Percentiles rank a stretch among this genome's conserved stretches.
These are phyloP conservation scores for Suhomyces sp. DNA, from an alignment of 805 yeast species.

Conservation along the genomic window DNA sequence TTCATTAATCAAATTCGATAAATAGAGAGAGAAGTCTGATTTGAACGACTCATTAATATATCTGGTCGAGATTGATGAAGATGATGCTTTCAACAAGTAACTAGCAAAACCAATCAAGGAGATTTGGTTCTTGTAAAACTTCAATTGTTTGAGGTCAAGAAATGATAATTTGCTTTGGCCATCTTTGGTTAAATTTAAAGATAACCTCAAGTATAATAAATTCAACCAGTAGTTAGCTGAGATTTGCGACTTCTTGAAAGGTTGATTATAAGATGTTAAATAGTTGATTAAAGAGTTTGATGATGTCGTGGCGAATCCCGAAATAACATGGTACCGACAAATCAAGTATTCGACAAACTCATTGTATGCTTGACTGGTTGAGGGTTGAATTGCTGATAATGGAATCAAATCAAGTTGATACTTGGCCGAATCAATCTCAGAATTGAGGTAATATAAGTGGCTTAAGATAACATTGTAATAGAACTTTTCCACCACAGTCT, in stretches of 20 bases:
- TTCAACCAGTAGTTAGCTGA: slow-evolving; percentile 38
- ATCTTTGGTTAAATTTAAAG: slow-evolving; percentile 19
- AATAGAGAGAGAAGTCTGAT: slow-evolving; percentile 2
- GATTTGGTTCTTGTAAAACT: slow-evolving; percentile 24
- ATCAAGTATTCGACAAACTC: slow-evolving; percentile 32
- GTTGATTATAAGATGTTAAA: slow-evolving; percentile 14
- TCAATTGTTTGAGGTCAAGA: slow-evolving; percentile 14
- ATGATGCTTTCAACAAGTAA: slow-evolving; percentile 25
- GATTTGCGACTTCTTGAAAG: slow-evolving; percentile 29
- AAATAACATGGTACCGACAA: slow-evolving; percentile 33
- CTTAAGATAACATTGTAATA: slow-evolving; percentile 33
- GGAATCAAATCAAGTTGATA: slow-evolving; percentile 14
- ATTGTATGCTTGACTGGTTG: slow-evolving; percentile 8
- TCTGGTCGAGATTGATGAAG: slow-evolving; percentile 6
- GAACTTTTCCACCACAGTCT: slow-evolving; percentile 29
- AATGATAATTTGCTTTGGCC: slow-evolving; percentile 11
- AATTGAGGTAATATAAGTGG: slow-evolving; percentile 33
- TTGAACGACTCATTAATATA: slow-evolving; percentile 10
- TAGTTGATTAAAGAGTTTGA: slow-evolving; percentile 30
- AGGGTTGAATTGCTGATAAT: not conserved
- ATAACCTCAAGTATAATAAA: slow-evolving; percentile 22
- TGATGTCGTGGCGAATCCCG: slow-evolving; percentile 18
- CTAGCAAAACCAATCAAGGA: slow-evolving; percentile 27
- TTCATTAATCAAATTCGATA: slow-evolving; percentile 7
- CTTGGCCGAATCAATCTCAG: slow-evolving; percentile 22